phyloP scores from a whole-genome alignment of 169 alveolate species.

The Eimeria tenella region DNA sequence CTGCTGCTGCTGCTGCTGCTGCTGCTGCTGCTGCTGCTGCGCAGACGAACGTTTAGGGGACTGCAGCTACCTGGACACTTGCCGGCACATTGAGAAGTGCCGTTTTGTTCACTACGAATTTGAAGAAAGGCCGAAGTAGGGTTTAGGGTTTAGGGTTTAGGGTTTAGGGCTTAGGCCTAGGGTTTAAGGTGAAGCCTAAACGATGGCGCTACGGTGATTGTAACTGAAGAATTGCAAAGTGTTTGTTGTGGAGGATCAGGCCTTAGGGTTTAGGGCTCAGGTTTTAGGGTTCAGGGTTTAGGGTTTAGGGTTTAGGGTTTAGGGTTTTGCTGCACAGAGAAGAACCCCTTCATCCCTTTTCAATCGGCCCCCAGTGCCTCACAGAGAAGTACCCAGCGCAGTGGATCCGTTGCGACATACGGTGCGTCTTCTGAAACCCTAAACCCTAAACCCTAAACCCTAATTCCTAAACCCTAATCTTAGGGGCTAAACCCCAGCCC shows the following conservation, averaged over 20 bases:
- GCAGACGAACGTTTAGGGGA: conserved; percentile 90
- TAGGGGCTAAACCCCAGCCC: too few species aligned
- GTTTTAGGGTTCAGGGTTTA: conserved; percentile 17
- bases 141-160: too few species aligned
- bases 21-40: too few species aligned
- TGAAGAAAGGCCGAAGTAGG: too few species aligned
- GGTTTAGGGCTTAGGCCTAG: conserved; percentile 13
- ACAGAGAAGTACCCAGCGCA: conserved; percentile 83
- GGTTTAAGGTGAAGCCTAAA: background rate
- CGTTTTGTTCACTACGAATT: conserved; percentile 94
- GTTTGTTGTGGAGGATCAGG: background rate
- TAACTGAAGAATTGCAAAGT: background rate
- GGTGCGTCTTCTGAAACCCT: conserved; percentile 53
- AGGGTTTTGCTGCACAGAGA: background rate
- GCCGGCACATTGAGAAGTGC: conserved; percentile 95
- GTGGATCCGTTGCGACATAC: conserved; percentile 91
- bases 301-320: conserved; percentile 19
- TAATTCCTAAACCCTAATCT: too few species aligned
- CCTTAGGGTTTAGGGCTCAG: conserved; percentile 40
- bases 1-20: conserved; percentile 30
- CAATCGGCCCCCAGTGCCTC: conserved; percentile 71
- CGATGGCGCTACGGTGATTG: background rate
- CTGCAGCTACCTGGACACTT: conserved; percentile 96
- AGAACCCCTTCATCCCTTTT: conserved; percentile 44
- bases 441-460: conserved; percentile 29